Base-by-base conservation (phyloP, 495 filamentous ascomycete species). In the Xylaria bambusicola region DNA sequence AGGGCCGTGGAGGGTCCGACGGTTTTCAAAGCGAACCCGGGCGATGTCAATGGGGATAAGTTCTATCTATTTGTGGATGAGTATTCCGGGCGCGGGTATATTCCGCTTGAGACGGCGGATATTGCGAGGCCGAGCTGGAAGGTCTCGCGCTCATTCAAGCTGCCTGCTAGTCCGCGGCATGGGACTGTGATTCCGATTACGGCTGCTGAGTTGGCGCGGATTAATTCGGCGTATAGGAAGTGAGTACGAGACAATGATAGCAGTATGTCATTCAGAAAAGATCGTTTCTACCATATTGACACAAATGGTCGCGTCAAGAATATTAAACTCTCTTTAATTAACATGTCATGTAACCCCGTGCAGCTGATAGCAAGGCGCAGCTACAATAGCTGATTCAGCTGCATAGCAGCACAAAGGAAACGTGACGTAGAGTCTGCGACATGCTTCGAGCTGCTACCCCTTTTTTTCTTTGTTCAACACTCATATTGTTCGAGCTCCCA, bases 31-130 rank as follows among this genome's bases (percentile, higher is more conserved):
- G 48, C 62, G 17, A 66, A 66, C 27, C 41, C 50, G 1, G 57
- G 38, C 10, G 64, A 66, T 24, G 56, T 58, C 15, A 55, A 64
- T 38, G 64, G 64, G 29, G 58, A 63, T 21, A 64, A 64, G 45
- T 66, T 56, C 27, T 64, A 64, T 17, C 62, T 66, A 6, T 66
- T 66, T 15, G 50, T 66, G 0, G 62, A 66, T 24, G 64, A 66
- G 52, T 59, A 58, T 17, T 49, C 18, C 0, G 40, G 49, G 5
- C 56, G 64, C 15, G 64, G 64, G 15, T 67, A 67, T 21, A 58
- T 67, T n/a, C 64, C 64, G 3, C 58, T 67, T 9, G 62, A 64
- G 53, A 62, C 64, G 17, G 35, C 45, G 20, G 62, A 67, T 50
- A 67, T 67, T 31, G 54, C 48, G 12, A 62, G 45, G 26, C 62